Evolutionary conservation across 441 rosid genomes (phyloP), one percentile per base, ranked within the genome.

Genomic region (Syzygium syzygioides): DNA sequence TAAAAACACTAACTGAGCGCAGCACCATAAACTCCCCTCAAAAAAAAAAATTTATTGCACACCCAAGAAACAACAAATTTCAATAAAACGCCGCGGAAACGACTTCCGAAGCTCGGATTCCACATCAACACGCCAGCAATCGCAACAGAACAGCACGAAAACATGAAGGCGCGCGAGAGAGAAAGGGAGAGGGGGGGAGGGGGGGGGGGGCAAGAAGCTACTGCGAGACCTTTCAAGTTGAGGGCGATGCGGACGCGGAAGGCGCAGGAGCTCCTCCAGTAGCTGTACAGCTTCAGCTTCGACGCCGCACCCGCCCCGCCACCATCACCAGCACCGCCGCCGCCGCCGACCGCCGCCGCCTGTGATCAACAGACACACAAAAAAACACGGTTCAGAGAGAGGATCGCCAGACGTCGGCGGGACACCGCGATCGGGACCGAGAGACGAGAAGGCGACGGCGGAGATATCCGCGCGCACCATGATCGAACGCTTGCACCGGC

Each of bases 221-320:
- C 48, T 1, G 48, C 52, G 59, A 55, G 30, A 76, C 94, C 93
- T 92, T 94, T 94, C 86, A 94, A 79, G 89, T 94, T 91, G 89
- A 94, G 96, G 53, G 92, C 95, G 68, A 93, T 90, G 19, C 96
- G 90, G 87, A 93, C 91, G 45, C 96, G 94, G 55, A 6, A 89
- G 45, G 95, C 86, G 85, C 94, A 93, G 9, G 95, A 94, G 87
- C 96, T 94, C 79, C 86, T 87, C 93, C 92, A 93, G 89, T 90
- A 90, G 32, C 93, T 91, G 87, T 91, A 94, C 30, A 94, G 92
- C 92, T 91, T 92, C 87, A 92, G 91, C 89, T 91, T 90, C 60
- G 83, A 45, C 83, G 83, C 18, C 6, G 14, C 4, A 2, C 14
- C 83, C 83, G n/a, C 52, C 15, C 52, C 83, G 53, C n/a, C 12